phyloP scores from a whole-genome alignment of 2,329 filamentous ascomycete species.

The Xylariaceae sp. region DNA sequence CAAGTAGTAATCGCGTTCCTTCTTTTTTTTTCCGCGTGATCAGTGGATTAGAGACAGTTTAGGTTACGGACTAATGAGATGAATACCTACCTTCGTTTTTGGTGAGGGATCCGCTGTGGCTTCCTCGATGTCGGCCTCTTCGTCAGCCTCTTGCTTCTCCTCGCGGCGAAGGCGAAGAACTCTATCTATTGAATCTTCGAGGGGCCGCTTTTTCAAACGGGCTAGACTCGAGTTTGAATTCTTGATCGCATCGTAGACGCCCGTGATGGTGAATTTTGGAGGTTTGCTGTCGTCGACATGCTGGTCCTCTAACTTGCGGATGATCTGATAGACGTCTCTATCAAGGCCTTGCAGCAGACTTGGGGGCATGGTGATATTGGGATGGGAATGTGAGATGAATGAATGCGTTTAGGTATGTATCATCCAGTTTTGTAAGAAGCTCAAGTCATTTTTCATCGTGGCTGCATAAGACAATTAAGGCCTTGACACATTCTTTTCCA shows the following conservation, averaged over 20 bases:
- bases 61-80: neutral
- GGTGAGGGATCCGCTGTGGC: constrained; percentile 21
- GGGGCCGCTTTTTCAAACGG: constrained; percentile 69
- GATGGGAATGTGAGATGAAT: neutral
- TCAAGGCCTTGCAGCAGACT: constrained; percentile 14
- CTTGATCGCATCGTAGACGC: constrained; percentile 75
- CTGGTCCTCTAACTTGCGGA: constrained; percentile 69
- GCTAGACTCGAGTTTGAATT: constrained; percentile 81
- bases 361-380: constrained; percentile 15
- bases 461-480: neutral
- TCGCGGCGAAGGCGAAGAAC: constrained; percentile 70
- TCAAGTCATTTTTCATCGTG: neutral
- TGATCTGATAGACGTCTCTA: constrained; percentile 70
- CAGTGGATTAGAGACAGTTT: neutral
- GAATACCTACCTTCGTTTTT: constrained; percentile 25
- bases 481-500: neutral
- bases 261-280: constrained; percentile 50
- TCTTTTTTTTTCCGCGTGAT: constrained; percentile 19
- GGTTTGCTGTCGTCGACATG: constrained; percentile 51
- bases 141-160: constrained; percentile 47
- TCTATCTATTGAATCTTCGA: constrained; percentile 82
- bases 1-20: constrained; percentile 32
- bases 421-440: neutral
- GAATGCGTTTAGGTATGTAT: neutral
- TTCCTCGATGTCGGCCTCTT: constrained; percentile 29